Percentiles rank a stretch among this genome's conserved stretches.
Evolutionary conservation across 164 flowering plant species (phyloP).

Genomic region (Litsea cubeba): DNA sequence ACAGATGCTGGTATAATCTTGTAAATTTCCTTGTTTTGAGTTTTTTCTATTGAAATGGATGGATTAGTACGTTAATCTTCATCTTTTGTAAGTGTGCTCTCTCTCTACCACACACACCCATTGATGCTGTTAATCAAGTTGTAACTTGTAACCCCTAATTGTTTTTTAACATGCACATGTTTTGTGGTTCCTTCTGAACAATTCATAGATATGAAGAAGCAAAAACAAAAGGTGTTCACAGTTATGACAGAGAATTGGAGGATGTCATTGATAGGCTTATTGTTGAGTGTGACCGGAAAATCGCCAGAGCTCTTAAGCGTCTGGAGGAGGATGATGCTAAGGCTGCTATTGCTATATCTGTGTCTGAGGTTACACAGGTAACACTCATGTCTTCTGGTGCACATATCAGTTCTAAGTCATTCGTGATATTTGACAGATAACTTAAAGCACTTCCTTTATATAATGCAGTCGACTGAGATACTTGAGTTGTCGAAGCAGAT

Average conservation of each 20-base stretch:
- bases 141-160: background rate
- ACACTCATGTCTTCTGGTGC: background rate
- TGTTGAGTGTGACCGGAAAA: slow-evolving; percentile 95
- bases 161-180: background rate
- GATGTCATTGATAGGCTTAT: slow-evolving; percentile 94
- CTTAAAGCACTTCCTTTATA: background rate
- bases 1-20: no score
- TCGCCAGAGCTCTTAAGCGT: slow-evolving; percentile 87
- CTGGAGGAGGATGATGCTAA: slow-evolving; percentile 96
- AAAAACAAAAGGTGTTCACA: slow-evolving; percentile 67
- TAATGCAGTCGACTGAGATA: slow-evolving; percentile 68
- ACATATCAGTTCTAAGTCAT: background rate
- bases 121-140: background rate
- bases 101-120: no score
- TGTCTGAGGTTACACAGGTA: slow-evolving; percentile 92
- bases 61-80: no score
- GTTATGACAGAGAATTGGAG: slow-evolving; percentile 89
- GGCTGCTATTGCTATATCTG: slow-evolving; percentile 98
- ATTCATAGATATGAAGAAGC: slow-evolving; percentile 78
- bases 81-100: no score
- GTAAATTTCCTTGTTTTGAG: no score
- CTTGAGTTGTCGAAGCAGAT: slow-evolving; percentile 85
- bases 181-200: slow-evolving; percentile 19
- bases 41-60: no score
- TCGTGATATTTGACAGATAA: background rate